Conservation (phyloP, 176 grass and related monocot species). For the Oryza rufipogon region DNA sequence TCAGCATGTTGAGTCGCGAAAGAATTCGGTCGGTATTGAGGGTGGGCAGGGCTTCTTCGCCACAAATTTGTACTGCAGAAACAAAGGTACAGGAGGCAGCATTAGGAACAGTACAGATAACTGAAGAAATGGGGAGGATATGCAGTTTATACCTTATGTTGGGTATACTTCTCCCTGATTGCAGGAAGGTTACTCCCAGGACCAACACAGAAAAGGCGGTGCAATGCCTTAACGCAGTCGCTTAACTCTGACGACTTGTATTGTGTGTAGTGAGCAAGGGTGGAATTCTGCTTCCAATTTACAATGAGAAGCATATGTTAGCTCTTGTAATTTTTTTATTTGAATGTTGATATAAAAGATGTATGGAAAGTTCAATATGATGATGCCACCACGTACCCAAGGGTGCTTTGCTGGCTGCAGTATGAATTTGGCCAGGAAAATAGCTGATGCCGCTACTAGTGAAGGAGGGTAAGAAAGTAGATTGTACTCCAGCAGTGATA, state of each 20-base stretch:
- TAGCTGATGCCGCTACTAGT: slow-evolving; percentile 73
- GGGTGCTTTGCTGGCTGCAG: slow-evolving; percentile 81
- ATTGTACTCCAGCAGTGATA: slow-evolving; percentile 91
- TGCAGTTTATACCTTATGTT: slow-evolving; percentile 86
- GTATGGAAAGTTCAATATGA: neutral
- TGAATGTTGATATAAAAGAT: neutral
- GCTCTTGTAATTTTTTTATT: neutral
- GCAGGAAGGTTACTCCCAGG: slow-evolving; percentile 87
- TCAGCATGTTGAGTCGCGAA: slow-evolving; percentile 56
- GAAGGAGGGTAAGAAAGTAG: slow-evolving; percentile 84
- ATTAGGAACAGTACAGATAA: slow-evolving; percentile 9
- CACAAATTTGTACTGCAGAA: slow-evolving; percentile 84
- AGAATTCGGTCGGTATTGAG: slow-evolving; percentile 62
- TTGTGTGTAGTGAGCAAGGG: slow-evolving; percentile 79
- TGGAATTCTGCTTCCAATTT: slow-evolving; percentile 67
- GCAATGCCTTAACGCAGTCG: slow-evolving; percentile 68
- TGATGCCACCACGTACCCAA: slow-evolving; percentile 58
- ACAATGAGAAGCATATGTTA: slow-evolving; percentile 28
- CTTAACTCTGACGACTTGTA: slow-evolving; percentile 78
- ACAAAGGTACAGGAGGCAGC: neutral
- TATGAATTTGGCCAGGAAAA: slow-evolving; percentile 92
- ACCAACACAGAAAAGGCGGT: slow-evolving; percentile 64
- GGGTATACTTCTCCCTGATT: slow-evolving; percentile 96
- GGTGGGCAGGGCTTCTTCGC: slow-evolving; percentile 78
- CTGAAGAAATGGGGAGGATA: slow-evolving; percentile 18